Base-by-base conservation (phyloP, 1,284 basidiomycete species). In the Mycena citricolor region DNA sequence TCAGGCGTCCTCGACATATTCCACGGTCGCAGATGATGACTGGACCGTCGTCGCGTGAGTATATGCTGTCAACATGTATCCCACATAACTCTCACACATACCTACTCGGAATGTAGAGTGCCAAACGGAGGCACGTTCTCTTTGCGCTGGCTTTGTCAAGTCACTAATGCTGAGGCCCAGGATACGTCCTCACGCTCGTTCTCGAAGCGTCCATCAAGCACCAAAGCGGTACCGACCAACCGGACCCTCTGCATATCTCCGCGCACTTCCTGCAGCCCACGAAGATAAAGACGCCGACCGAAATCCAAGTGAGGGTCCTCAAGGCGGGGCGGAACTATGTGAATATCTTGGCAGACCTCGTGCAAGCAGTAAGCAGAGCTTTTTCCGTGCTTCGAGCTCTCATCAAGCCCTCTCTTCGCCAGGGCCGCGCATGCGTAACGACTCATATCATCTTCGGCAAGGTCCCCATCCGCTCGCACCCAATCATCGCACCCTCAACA, bases 211-310 rank as follows among this genome's bases (percentile, higher is more conserved):
- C 72, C 42, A 68, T 76, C 8, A 63, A 71, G 44, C 59, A 74
- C 39, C 81, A 83, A 58, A 59, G 67, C 2, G 39, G 46, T 6
- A 71, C 74, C 3, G 22, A 54, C 8, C 79, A 81, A 55, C 61
- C 58, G 14, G 81, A 84, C 50, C 74, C 76, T 5, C 62, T 83
- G 24, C 76, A 83, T 56, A 60, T 80, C 38, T 78, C 76, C 4
- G 77, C 77, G 2, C 76, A 83, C 52, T 86, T 69, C 53, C 63
- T 82, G 28, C 66, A 69, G 25, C 62, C 74, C 1, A 69, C 76
- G 2, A 57, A 61, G 1, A 47, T 62, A 4, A 12, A 4, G n/a
- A n/a, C n/a, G n/a, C 53, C 63, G 1, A 77, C 74, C 48, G 68
- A 73, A 42, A 68, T 83, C 11, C 71, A 63, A 26, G 61, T 84